Evolutionary conservation across 1,284 basidiomycete genomes (phyloP).

Genomic region (Leccinum angustisporum): DNA sequence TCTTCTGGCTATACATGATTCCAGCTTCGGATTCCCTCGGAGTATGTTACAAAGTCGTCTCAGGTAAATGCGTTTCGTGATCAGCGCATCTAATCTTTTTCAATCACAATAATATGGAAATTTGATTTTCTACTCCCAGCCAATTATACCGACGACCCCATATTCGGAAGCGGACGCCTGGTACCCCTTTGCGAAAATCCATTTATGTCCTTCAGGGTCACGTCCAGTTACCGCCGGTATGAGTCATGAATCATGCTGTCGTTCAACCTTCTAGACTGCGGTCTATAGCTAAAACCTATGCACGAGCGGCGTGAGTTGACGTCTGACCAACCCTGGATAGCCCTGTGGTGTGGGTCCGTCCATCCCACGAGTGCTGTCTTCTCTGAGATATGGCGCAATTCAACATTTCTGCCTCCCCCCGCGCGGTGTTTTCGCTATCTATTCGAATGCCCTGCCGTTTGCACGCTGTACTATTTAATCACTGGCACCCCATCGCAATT

Average conservation of each 20-base stretch:
- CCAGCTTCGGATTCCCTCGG: neutral
- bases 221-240: neutral
- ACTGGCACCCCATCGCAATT: neutral
- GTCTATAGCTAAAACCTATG: neutral
- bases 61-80: neutral
- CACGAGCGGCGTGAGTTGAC: neutral
- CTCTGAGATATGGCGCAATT: neutral
- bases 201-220: neutral
- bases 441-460: neutral
- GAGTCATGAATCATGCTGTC: neutral
- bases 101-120: too few species aligned
- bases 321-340: conserved; percentile 2
- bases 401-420: neutral
- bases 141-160: neutral
- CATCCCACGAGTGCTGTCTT: neutral
- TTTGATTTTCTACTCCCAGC: neutral
- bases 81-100: neutral
- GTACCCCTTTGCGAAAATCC: neutral
- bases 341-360: conserved; percentile 4
- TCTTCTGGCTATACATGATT: neutral
- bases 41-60: neutral
- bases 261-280: neutral
- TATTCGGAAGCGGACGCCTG: neutral
- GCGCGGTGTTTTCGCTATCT: neutral
- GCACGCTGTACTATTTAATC: neutral